Evolutionary conservation across 352 stramenopile species (phyloP).

Genomic region (Phytophthora foliorum): DNA sequence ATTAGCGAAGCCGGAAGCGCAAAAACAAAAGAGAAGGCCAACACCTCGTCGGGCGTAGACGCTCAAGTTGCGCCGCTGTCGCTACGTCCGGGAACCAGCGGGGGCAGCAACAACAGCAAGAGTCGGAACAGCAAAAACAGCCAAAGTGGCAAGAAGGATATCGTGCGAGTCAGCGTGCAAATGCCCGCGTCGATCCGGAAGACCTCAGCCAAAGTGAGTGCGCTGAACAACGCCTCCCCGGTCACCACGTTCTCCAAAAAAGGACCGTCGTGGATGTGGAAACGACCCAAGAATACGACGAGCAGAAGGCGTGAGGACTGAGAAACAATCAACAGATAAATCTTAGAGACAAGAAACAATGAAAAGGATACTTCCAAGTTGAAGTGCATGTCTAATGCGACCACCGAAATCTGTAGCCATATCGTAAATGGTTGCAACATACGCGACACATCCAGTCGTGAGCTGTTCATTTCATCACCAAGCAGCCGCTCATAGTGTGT

Average conservation of each 20-base stretch:
- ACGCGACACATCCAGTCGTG: conserved; percentile 27
- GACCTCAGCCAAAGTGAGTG: conserved; percentile 33
- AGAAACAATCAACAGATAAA: neutral
- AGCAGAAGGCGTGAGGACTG: neutral
- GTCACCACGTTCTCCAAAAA: conserved; percentile 24
- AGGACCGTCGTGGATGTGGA: conserved; percentile 20
- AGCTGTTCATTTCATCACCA: conserved; percentile 15
- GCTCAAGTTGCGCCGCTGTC: conserved; percentile 21
- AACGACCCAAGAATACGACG: conserved; percentile 1
- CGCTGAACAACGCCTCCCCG: conserved; percentile 20
- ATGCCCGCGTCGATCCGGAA: conserved; percentile 16
- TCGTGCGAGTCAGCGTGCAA: conserved; percentile 11
- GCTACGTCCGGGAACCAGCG: conserved; percentile 1
- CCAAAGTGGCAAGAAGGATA: conserved; percentile 24
- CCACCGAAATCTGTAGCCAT: conserved; percentile 35
- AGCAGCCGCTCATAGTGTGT: neutral
- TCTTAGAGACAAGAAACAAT: neutral
- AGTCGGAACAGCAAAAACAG: conserved; percentile 10
- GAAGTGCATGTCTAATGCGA: conserved; percentile 9
- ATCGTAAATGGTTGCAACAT: conserved; percentile 27
- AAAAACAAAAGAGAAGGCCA: conserved; percentile 8
- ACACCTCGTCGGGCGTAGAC: conserved; percentile 18
- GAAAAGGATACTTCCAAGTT: neutral
- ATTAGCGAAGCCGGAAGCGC: conserved; percentile 9
- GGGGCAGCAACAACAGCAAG: conserved; percentile 13